A percentile compares a stretch with the other conserved stretches of the same genome.
These are phyloP conservation scores for Salicornia ramosissima DNA, from an alignment of 148 eudicot genomes.

Conservation along the genomic window DNA sequence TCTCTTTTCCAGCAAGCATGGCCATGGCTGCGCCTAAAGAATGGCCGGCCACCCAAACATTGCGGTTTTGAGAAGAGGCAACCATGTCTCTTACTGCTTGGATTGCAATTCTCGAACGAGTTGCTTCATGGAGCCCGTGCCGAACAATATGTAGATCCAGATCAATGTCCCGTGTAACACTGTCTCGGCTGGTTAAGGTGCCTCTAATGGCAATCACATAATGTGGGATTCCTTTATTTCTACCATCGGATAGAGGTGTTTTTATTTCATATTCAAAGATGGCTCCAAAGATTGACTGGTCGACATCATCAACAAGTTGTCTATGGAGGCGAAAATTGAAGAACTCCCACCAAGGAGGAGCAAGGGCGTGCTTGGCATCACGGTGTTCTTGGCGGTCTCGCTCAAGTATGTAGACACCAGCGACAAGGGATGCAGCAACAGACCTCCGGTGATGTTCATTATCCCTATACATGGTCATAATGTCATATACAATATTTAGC, in stretches of 20 bases:
- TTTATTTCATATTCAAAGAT: conserved; percentile 49
- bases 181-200: conserved; percentile 66
- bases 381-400: conserved; percentile 79
- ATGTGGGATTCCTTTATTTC: conserved; percentile 38
- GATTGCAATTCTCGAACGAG: conserved; percentile 62
- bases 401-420: conserved; percentile 74
- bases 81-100: conserved; percentile 63
- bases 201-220: conserved; percentile 82
- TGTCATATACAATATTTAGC: not conserved
- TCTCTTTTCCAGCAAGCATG: conserved; percentile 76
- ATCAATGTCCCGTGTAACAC: conserved; percentile 62
- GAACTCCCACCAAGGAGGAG: conserved; percentile 87
- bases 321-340: conserved; percentile 52
- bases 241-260: conserved; percentile 21
- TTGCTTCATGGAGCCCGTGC: conserved; percentile 70
- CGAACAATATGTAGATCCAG: conserved; percentile 61
- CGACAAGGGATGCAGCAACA: conserved; percentile 76
- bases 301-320: conserved; percentile 68
- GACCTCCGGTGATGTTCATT: conserved; percentile 69
- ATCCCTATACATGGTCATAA: conserved; percentile 40
- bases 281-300: conserved; percentile 73
- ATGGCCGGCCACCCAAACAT: conserved; percentile 78
- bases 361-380: conserved; percentile 49
- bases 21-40: conserved; percentile 92
- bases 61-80: conserved; percentile 49